These are phyloP conservation scores for Knufia petricola DNA, from an alignment of 2,329 filamentous ascomycete species.

Conservation along the genomic window DNA sequence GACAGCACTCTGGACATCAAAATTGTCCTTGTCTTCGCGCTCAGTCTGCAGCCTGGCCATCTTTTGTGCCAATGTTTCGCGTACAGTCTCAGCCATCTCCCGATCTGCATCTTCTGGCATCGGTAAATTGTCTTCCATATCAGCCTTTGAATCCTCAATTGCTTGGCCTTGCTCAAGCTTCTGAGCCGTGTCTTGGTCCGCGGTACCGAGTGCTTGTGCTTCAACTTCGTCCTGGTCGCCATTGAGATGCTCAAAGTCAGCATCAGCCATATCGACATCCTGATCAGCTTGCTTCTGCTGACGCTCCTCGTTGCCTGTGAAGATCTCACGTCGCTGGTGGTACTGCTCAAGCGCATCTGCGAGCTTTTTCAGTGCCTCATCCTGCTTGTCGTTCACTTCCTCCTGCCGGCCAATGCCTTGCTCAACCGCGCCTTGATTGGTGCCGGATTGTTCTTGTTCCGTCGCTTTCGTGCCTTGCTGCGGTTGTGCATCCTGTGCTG, in stretches of 20 bases:
- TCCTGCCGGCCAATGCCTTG: constrained; percentile 19
- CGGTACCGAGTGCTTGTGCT: constrained; percentile 81
- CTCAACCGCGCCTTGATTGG: constrained; percentile 18
- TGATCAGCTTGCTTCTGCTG: constrained; percentile 44
- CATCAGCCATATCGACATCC: constrained; percentile 62
- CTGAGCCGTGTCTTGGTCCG: constrained; percentile 75
- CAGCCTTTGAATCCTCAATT: constrained; percentile 48
- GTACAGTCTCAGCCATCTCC: constrained; percentile 37
- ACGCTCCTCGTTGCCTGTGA: constrained; percentile 47
- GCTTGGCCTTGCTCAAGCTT: constrained; percentile 84
- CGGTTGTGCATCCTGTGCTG: constrained; percentile 16
- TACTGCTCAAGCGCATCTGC: constrained; percentile 87
- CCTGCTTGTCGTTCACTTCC: constrained; percentile 27
- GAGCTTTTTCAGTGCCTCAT: constrained; percentile 82
- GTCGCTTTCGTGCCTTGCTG: constrained; percentile 18
- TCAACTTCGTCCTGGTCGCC: constrained; percentile 76
- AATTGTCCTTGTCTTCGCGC: constrained; percentile 34
- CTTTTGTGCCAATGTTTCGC: constrained; percentile 28
- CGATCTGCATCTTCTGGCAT: constrained; percentile 48
- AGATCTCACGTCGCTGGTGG: constrained; percentile 83
- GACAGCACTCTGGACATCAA: constrained; percentile 42
- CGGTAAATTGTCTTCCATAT: constrained; percentile 37
- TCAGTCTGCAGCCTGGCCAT: constrained; percentile 25
- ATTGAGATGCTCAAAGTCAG: constrained; percentile 88
- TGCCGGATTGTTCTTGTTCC: constrained; percentile 18